A percentile compares a stretch with the other conserved stretches of the same genome.
Evolutionary conservation across 2,329 filamentous ascomycete genomes (phyloP).

Genomic region (Aspergillus ochraceus): DNA sequence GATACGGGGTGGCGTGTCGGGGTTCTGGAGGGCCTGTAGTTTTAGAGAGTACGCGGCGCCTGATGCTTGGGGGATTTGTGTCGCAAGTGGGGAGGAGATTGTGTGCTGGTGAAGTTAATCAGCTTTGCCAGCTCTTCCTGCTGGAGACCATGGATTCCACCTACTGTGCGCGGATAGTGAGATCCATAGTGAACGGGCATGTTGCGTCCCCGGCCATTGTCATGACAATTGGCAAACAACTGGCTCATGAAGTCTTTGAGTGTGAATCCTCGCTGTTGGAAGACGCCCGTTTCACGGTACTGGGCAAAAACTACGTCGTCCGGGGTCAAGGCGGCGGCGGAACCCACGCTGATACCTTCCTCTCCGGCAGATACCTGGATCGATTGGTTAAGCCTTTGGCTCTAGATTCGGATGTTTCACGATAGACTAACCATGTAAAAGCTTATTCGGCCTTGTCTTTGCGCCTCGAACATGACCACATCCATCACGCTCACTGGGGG

Average conservation of each 20-base stretch:
- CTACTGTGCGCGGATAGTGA: slow-evolving; percentile 76
- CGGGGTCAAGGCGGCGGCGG: slow-evolving; percentile 77
- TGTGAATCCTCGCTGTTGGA: slow-evolving; percentile 83
- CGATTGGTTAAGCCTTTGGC: neutral
- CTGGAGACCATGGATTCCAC: slow-evolving; percentile 27
- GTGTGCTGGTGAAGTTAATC: slow-evolving; percentile 65
- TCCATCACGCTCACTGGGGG: slow-evolving; percentile 78
- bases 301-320: slow-evolving; percentile 91
- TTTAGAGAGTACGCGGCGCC: slow-evolving; percentile 88
- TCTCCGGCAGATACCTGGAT: slow-evolving; percentile 74
- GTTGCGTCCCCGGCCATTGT: slow-evolving; percentile 79
- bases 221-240: slow-evolving; percentile 82
- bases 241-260: slow-evolving; percentile 93
- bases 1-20: slow-evolving; percentile 65
- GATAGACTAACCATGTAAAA: slow-evolving; percentile 81
- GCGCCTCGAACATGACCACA: slow-evolving; percentile 95
- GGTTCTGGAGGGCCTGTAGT: slow-evolving; percentile 72
- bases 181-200: slow-evolving; percentile 98
- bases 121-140: neutral
- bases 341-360: slow-evolving; percentile 90
- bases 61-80: slow-evolving; percentile 83
- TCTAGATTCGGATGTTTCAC: neutral
- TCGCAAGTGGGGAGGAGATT: slow-evolving; percentile 81
- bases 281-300: slow-evolving; percentile 90
- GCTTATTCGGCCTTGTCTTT: slow-evolving; percentile 86